Evolutionary conservation across 1,284 basidiomycete genomes (phyloP), one percentile per base, ranked within the genome.

Genomic region (Anthracocystis panici-leucophaei): DNA sequence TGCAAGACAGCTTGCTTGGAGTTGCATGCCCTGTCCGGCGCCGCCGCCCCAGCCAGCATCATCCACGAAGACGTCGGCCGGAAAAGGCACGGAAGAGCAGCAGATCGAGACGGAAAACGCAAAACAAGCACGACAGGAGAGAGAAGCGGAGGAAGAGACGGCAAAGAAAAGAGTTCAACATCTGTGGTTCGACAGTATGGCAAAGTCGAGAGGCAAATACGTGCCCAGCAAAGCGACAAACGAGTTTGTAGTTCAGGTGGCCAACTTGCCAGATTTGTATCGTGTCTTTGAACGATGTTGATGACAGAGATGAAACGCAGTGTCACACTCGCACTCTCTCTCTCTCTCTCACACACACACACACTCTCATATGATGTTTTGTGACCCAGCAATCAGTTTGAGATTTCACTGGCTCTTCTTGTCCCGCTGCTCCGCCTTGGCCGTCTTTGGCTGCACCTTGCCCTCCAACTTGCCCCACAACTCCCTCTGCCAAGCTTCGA

Each of bases 1-100:
- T 81, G 87, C 97, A 23, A 90, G 91, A 31, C 96, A 99, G 86
- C 87, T 99, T 1, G 95, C 80, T 0, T 68, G 45, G 40, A 72
- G 70, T 31, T 84, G 66, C 65, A 57, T 57, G 21, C 58, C 65
- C 52, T 52, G 88, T 65, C 92, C 90, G 78, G 59, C 53, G 6
- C n/a, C 49, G 12, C 35, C 56, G n/a, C 7, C 21, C 5, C 14
- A 21, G 23, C 16, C 31, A 25, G 9, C 44, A 31, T 23, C 49
- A n/a, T 35, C 38, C 59, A 5, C 27, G 6, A 20, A 21, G 27
- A 18, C 33, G 27, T 20, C 55, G 9, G 20, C 9, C 0, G 27
- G 23, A 18, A 46, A 35, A 3, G 25, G 20, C 6, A 48, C 23
- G 8, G 5, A 44, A 7, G 10, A 25, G 6, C 27, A 33, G 9